Base-by-base conservation (phyloP, 2,329 filamentous ascomycete species). In the Dactylonectria macrodidyma region DNA sequence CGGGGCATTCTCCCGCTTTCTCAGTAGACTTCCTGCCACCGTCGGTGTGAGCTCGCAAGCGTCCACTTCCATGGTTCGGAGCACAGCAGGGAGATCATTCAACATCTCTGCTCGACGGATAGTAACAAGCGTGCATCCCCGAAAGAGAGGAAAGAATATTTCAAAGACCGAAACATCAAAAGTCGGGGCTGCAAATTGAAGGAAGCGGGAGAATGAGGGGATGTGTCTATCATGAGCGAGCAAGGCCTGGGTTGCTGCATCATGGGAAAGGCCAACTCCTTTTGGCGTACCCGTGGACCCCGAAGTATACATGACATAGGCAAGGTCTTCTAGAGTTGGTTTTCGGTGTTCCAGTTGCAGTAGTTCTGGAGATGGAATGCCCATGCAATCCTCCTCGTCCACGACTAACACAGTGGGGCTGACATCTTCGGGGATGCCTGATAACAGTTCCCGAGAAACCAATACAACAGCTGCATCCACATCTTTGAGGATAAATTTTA, bases 121-220 rank as follows among this genome's bases (percentile, higher is more conserved):
- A 62, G 89, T 88, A 55, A 95, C 89, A 2, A 98, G 83, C 0
- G 94, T 97, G 24, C 84, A 84, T 2, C 92, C 92, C 65, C 94
- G 86, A 69, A 91, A 92, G 16, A 95, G 83, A 0, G 95, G 93
- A 71, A 97, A 97, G 85, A 97, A 97, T 7, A 97, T 95, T 78
- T 98, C 95, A 78, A 98, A 98, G 6, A 97, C 92, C 0, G 94
- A 97, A 8, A 98, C 95, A 79, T 98, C 95, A 78, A 98, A 98
- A 0, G 95, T 97, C 1, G 95, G 94, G 3, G 94, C 92, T 5
- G 95, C 95, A 79, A 97, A 97, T 78, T 98, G 95, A 1, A 98
- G 87, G 78, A 98, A 97, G 52, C 94, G 89, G 16, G 85, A 84
- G 77, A 97, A 97, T 0, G 60, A 46, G 2, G 95, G 95, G 47